A percentile compares a stretch with the other conserved stretches of the same genome.
phyloP scores from a whole-genome alignment of 129 eudicot genomes.

The Daucus carota region DH1_v3.0 NC_030382.2:28702501-28703000 shows the following conservation, averaged over 20 bases:
- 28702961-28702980: constrained; percentile 75
- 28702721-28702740: background rate
- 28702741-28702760: background rate
- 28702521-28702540: background rate
- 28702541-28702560: background rate
- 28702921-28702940: constrained; percentile 75
- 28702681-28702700: background rate
- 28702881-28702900: background rate
- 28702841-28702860: background rate
- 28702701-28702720: background rate
- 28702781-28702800: background rate
- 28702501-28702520: background rate
- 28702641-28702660: background rate
- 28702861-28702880: background rate
- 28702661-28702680: background rate
- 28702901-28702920: constrained; percentile 2
- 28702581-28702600: background rate
- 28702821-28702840: background rate
- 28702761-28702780: background rate
- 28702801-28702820: background rate
- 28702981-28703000: constrained; percentile 78
- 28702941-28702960: constrained; percentile 48
- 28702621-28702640: background rate
- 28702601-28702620: background rate
- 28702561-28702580: background rate